Base-by-base conservation (phyloP, 352 stramenopile species). In the Phytophthora crassamura region DNA sequence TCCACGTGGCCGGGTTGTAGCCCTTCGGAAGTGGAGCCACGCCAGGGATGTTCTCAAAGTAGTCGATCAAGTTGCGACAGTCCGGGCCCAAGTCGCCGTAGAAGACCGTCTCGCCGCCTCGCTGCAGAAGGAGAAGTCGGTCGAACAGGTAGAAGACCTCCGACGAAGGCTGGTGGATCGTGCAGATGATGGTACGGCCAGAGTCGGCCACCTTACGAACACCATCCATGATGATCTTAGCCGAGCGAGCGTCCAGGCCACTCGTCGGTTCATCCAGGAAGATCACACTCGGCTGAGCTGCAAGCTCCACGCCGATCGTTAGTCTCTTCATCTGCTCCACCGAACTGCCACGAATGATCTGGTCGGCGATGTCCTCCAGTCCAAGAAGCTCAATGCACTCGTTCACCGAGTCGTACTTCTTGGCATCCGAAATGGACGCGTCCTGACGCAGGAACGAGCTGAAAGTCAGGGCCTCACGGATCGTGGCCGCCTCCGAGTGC, bases 121-220 rank as follows among this genome's bases (percentile, higher is more conserved):
- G 48, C 39, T 82, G 39, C 16, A 96, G 66, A 4, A 96, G 61
- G 39, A 94, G 75, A 7, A 93, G 28, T 40, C 77, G 70, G 67
- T 96, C 84, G 67, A 94, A 93, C 30, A 82, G 77, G 14, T 81
- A 78, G 28, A 95, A 94, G 1, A 95, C 78, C 39, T 93, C 78
- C 5, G 75, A 75, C 8, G 75, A 80, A 9, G 90, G 90, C 67
- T 97, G 90, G 67, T 97, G 89, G 64, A 97, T 97, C 20, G 86
- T 95, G 25, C 90, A 94, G 0, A 94, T 66, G 12, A 97, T 57
- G n/a, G 49, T 57, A 28, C 50, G 36, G 9, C 50, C 50, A 2
- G 34, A 46, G 12, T 56, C 35, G 0, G 48, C 48, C 33, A 56
- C 48, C 12, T 56, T 56, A 22, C 48, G 48, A 25, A 56, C 48